phyloP scores from a whole-genome alignment of 768 basidiomycete genomes.

The Mycena maculata region DNA sequence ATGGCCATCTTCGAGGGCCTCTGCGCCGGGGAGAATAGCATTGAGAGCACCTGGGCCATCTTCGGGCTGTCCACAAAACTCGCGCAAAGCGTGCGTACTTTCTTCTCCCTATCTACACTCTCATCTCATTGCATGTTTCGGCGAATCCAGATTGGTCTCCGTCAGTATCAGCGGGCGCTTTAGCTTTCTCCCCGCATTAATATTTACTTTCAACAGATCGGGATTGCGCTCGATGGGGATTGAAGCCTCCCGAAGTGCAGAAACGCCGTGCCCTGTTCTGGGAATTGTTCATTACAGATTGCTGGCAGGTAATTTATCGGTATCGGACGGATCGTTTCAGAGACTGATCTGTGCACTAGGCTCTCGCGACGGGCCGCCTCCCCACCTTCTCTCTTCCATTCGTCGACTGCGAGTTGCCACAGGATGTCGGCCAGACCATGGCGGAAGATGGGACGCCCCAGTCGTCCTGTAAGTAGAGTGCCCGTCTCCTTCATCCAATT shows the following conservation, averaged over 20 bases:
- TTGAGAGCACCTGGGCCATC: slow-evolving; percentile 74
- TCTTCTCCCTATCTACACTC: background rate
- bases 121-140: slow-evolving; percentile 13
- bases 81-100: slow-evolving; percentile 71
- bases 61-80: slow-evolving; percentile 75
- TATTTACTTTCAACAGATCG: slow-evolving; percentile 58
- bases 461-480: slow-evolving; percentile 64
- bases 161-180: slow-evolving; percentile 53
- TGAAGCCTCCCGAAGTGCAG: slow-evolving; percentile 71
- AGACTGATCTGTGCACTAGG: slow-evolving; percentile 49
- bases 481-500: background rate
- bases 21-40: slow-evolving; percentile 74
- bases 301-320: slow-evolving; percentile 67
- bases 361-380: slow-evolving; percentile 75
- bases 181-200: background rate
- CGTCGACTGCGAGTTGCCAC: slow-evolving; percentile 78
- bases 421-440: slow-evolving; percentile 68
- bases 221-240: slow-evolving; percentile 77
- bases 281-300: slow-evolving; percentile 80
- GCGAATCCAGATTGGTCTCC: slow-evolving; percentile 70
- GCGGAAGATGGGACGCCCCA: slow-evolving; percentile 67
- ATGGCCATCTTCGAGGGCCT: slow-evolving; percentile 81
- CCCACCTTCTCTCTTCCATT: slow-evolving; percentile 77
- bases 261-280: slow-evolving; percentile 78
- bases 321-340: slow-evolving; percentile 5